These are phyloP conservation scores for Cystobasidium onofrii DNA, from an alignment of 768 basidiomycete genomes.

Conservation along the genomic window DNA sequence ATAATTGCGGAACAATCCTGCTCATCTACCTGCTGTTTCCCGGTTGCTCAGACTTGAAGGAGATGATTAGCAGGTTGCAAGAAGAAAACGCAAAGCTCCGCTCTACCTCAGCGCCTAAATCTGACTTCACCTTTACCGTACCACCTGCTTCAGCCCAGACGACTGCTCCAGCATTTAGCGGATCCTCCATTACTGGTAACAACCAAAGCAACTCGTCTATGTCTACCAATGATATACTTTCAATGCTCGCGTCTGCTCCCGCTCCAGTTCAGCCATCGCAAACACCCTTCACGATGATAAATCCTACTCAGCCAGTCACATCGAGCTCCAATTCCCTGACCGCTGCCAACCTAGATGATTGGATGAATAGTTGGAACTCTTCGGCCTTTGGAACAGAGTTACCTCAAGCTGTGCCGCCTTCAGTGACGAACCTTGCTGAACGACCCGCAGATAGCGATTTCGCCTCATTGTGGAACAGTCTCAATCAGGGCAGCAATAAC, in stretches of 20 bases:
- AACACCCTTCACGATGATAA: constrained; percentile 21
- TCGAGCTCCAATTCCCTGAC: background rate
- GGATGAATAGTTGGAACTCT: constrained; percentile 22
- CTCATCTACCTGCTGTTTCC: too few species aligned
- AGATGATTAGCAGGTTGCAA: constrained; percentile 6
- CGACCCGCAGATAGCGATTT: background rate
- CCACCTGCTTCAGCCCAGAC: background rate
- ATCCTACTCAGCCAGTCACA: background rate
- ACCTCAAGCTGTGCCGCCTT: constrained; percentile 10
- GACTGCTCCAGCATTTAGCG: background rate
- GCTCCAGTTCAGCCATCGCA: background rate
- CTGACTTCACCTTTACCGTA: constrained; percentile 11
- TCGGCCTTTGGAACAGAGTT: constrained; percentile 27
- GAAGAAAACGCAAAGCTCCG: constrained; percentile 21
- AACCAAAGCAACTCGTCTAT: constrained; percentile 10
- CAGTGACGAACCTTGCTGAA: background rate
- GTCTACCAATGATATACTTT: background rate
- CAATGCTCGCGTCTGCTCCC: background rate
- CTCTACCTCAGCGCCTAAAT: constrained; percentile 5
- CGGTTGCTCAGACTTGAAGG: background rate
- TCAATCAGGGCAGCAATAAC: background rate
- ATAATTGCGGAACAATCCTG: too few species aligned
- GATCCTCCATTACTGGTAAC: background rate
- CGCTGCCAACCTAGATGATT: constrained; percentile 8
- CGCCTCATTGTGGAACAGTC: background rate